These are phyloP conservation scores for Aspergillus asperescens DNA, from an alignment of 495 filamentous ascomycete genomes.

Conservation along the genomic window DNA sequence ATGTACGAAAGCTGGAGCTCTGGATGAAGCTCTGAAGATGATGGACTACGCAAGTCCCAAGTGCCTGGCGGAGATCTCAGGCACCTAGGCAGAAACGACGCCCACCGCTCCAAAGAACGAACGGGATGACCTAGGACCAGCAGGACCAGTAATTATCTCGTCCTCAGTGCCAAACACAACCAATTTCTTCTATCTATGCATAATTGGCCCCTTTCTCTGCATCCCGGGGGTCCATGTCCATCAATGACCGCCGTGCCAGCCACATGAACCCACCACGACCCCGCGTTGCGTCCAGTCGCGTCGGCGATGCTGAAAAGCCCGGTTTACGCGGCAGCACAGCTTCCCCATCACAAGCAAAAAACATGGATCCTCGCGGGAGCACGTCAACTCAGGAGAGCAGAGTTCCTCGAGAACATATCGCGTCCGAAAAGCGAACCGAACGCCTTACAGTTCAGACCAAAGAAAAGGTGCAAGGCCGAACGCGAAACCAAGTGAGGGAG, in stretches of 20 bases:
- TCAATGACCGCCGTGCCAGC: conserved; percentile 42
- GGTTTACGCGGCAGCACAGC: conserved; percentile 26
- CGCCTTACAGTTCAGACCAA: conserved; percentile 54
- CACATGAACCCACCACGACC: conserved; percentile 44
- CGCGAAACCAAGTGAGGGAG: conserved; percentile 62
- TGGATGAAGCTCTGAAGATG: conserved; percentile 31
- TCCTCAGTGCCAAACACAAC: not conserved
- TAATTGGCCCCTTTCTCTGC: conserved; percentile 15
- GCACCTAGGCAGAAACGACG: conserved; percentile 25
- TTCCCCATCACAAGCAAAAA: conserved; percentile 32
- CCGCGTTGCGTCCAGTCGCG: conserved; percentile 44
- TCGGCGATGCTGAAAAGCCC: conserved; percentile 35
- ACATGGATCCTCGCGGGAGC: conserved; percentile 35
- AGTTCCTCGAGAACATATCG: conserved; percentile 29
- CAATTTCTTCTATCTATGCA: conserved; percentile 15
- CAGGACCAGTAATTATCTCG: not conserved
- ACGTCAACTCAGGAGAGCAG: conserved; percentile 33
- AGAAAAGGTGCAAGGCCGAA: conserved; percentile 57
- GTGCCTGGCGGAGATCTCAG: conserved; percentile 36
- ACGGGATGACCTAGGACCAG: conserved; percentile 1
- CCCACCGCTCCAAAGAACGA: conserved; percentile 9
- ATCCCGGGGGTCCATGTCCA: conserved; percentile 39
- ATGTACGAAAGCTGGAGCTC: conserved; percentile 16
- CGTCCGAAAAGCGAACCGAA: conserved; percentile 37
- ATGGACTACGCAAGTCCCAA: conserved; percentile 37